Evolutionary conservation across 2,329 filamentous ascomycete genomes (phyloP), one percentile per base, ranked within the genome.

Genomic region (Colletotrichum gloeosporioides): DNA sequence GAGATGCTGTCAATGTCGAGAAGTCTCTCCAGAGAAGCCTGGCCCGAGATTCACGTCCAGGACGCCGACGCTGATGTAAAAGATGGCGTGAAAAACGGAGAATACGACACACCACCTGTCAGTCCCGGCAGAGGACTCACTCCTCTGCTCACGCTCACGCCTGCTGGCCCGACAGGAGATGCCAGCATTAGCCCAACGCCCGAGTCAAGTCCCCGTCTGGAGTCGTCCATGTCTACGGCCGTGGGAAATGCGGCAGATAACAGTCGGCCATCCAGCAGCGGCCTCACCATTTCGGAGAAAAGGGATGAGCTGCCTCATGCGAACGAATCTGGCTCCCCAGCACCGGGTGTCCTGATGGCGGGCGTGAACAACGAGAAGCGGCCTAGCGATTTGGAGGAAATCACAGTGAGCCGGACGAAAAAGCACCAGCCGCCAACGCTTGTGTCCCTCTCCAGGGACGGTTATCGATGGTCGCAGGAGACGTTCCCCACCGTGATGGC

Each of bases 401-500:
- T 2, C 12, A 22, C 16, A 8, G 29, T 31, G 12, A 31, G n/a
- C 34, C 15, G 13, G 9, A 4, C 10, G 13, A 39, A 39, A n/a
- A 29, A 67, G 8, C 55, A n/a, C 15, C 31, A 78, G 55, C 84
- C 78, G 1, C 80, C 85, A 18, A 94, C 91, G 0, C 83, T 95
- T 1, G 83, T 88, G 3, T 93, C 91, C 0, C 79, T 92, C 0
- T 72, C 85, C 6, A 78, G 79, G 2, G 82, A 90, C 13, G 72
- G 79, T 0, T 91, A 91, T 73, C 81, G 82, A n/a, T 95, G 92
- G 93, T 85, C 85, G 0, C 92, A 93, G 77, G 92, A 93, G 80
- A 95, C 93, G 0, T 95, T 95, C 64, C 94, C 94, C 0, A 95
- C 93, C 0, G 90, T 91, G 3, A 91, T 91, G 25, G 90, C 92